These are phyloP conservation scores for Arthrobotrys iridis DNA, from an alignment of 2,329 filamentous ascomycete genomes.

Conservation along the genomic window DNA sequence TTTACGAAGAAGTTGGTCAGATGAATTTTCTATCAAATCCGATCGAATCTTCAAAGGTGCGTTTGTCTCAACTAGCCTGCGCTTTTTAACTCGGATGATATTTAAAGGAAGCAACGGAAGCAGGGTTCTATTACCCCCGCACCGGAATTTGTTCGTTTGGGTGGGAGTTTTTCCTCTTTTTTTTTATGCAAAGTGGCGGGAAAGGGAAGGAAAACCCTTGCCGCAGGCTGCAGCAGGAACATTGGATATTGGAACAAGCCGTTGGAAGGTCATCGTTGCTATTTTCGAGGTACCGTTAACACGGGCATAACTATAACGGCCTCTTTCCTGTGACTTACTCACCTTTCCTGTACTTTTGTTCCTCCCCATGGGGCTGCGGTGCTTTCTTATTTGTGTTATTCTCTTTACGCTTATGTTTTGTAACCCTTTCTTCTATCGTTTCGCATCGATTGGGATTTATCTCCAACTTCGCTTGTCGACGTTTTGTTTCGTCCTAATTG, in stretches of 20 bases:
- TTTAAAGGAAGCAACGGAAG: conserved; percentile 34
- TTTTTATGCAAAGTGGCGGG: conserved; percentile 40
- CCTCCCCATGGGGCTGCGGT: not conserved
- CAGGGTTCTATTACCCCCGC: conserved; percentile 31
- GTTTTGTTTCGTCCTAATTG: conserved; percentile 32
- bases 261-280: conserved; percentile 11
- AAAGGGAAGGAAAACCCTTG: conserved; percentile 22
- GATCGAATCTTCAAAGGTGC: not conserved
- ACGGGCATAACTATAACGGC: not conserved
- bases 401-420: not conserved
- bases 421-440: conserved; percentile 20
- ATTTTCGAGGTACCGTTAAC: conserved; percentile 18
- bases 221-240: not conserved
- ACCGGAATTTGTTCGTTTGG: conserved; percentile 14
- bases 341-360: not conserved
- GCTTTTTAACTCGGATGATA: conserved; percentile 31
- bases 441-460: conserved; percentile 21
- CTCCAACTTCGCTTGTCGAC: conserved; percentile 43
- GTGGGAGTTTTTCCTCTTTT: not conserved
- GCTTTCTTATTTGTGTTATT: not conserved
- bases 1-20: conserved; percentile 8
- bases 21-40: not conserved
- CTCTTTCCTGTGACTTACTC: not conserved
- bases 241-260: conserved; percentile 17
- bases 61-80: not conserved